phyloP scores from a whole-genome alignment of 2,329 filamentous ascomycete species.

The Alternaria alternata region DNA sequence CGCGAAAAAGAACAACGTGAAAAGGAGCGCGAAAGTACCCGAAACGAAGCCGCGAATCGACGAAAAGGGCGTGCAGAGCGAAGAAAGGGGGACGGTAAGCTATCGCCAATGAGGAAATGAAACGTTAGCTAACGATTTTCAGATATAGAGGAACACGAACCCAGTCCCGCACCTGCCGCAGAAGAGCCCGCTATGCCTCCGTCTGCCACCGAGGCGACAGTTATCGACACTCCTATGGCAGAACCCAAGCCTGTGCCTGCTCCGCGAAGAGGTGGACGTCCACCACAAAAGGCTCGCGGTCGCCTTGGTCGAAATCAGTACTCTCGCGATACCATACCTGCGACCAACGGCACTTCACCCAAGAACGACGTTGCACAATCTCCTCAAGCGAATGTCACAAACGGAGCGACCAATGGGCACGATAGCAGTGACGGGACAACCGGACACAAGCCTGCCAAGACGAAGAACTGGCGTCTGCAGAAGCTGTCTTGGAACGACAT shows the following conservation, averaged over 20 bases:
- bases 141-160: conserved; percentile 43
- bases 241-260: conserved; percentile 40
- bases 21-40: conserved; percentile 74
- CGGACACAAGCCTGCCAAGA: conserved; percentile 67
- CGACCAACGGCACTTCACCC: conserved; percentile 46
- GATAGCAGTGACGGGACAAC: conserved; percentile 65
- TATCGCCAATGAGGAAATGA: conserved; percentile 13
- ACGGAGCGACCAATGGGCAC: conserved; percentile 47
- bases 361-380: conserved; percentile 42
- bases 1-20: conserved; percentile 69
- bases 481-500: conserved; percentile 85
- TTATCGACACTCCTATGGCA: conserved; percentile 35
- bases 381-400: conserved; percentile 42
- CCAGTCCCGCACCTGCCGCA: conserved; percentile 29
- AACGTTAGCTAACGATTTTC: conserved; percentile 28
- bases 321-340: conserved; percentile 44
- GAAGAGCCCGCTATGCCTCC: conserved; percentile 40
- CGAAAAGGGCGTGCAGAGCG: conserved; percentile 83
- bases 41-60: conserved; percentile 77
- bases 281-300: conserved; percentile 43
- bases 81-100: conserved; percentile 79
- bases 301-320: conserved; percentile 52
- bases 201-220: conserved; percentile 32
- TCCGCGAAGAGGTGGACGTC: conserved; percentile 46
- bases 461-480: conserved; percentile 62